phyloP scores from a whole-genome alignment of 306 rosid species.

The Astragalus glycyphyllos region DNA sequence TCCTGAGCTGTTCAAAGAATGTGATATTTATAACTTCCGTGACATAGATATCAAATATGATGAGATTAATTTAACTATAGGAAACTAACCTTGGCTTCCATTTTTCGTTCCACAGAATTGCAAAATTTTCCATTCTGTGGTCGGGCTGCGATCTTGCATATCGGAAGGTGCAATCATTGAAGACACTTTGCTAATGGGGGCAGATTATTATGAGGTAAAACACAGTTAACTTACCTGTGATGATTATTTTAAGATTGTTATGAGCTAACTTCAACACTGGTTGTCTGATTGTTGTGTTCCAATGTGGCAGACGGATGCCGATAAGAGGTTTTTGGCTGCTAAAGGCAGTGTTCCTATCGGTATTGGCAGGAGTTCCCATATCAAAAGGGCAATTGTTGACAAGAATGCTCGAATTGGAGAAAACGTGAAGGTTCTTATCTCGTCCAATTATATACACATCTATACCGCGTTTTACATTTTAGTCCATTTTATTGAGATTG shows the following conservation, averaged over 20 bases:
- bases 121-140: constrained; percentile 94
- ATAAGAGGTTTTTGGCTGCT: constrained; percentile 81
- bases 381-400: constrained; percentile 96
- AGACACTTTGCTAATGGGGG: constrained; percentile 95
- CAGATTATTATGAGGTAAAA: constrained; percentile 95
- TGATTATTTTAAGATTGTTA: neutral
- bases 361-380: constrained; percentile 86
- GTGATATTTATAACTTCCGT: constrained; percentile 4
- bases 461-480: neutral
- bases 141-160: constrained; percentile 93
- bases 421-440: constrained; percentile 69
- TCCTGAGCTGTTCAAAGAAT: neutral
- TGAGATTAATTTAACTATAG: neutral
- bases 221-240: neutral
- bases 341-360: constrained; percentile 95
- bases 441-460: neutral
- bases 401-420: constrained; percentile 98
- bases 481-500: neutral
- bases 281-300: constrained; percentile 44
- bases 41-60: constrained; percentile 14
- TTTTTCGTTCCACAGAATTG: constrained; percentile 68
- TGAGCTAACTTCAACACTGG: constrained; percentile 8
- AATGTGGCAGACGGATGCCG: constrained; percentile 70
- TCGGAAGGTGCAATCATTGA: constrained; percentile 97
- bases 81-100: constrained; percentile 37